Evolutionary conservation across 345 rosid genomes (phyloP).

Genomic region (Citrus australasica): DNA sequence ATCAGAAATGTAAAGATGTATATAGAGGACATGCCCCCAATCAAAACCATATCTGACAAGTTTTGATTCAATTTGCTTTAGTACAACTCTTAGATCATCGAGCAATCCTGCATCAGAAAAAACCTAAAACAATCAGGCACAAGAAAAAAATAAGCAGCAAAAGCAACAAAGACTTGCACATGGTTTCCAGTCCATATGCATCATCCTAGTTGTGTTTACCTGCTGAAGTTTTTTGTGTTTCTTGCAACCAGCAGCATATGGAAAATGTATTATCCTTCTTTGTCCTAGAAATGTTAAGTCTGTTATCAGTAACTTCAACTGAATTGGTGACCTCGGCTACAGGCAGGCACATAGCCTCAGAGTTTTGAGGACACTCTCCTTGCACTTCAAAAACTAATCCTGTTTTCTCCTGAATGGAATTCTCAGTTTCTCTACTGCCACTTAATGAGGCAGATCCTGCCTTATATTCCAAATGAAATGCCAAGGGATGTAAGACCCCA

Average conservation of each 20-base stretch:
- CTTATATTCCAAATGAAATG: constrained; percentile 74
- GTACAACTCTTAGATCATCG: constrained; percentile 63
- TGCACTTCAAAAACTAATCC: constrained; percentile 62
- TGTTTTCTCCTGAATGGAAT: constrained; percentile 27
- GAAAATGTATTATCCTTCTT: constrained; percentile 56
- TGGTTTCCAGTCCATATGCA: not conserved
- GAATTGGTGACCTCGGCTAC: constrained; percentile 29
- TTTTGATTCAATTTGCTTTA: constrained; percentile 58
- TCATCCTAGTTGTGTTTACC: constrained; percentile 41
- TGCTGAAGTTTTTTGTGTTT: constrained; percentile 37
- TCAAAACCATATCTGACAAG: constrained; percentile 48
- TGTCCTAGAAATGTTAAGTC: constrained; percentile 47
- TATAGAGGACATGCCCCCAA: constrained; percentile 84
- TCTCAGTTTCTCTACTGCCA: constrained; percentile 10
- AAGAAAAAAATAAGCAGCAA: constrained; percentile 7
- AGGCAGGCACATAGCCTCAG: constrained; percentile 26
- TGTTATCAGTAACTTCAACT: constrained; percentile 35
- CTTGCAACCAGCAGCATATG: constrained; percentile 83
- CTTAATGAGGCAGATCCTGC: constrained; percentile 20
- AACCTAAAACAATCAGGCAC: not conserved
- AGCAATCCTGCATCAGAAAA: constrained; percentile 48
- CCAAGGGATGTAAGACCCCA: constrained; percentile 79
- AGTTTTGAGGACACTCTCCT: constrained; percentile 38
- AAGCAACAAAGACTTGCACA: not conserved
- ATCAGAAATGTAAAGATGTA: constrained; percentile 85